Conservation (phyloP, 2,329 filamentous ascomycete genomes). For the Colletotrichum lentis region DNA sequence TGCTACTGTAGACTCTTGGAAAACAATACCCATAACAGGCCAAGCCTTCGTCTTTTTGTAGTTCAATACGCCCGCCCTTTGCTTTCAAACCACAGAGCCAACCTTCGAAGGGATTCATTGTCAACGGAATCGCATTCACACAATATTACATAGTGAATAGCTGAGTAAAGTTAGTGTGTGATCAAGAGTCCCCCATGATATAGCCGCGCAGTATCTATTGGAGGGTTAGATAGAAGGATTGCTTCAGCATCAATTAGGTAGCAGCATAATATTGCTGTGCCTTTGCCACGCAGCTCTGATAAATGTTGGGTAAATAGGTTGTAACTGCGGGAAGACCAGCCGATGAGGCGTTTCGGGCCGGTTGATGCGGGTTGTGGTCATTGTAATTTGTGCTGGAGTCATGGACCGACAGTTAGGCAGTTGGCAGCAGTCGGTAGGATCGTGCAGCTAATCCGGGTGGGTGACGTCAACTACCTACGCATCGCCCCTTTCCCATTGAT, state of each 20-base stretch:
- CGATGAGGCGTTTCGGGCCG: too few relatives aligned
- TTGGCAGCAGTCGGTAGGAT: too few relatives aligned
- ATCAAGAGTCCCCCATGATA: background rate
- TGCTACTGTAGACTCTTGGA: background rate
- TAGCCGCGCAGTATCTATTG: background rate
- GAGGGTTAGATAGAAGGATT: background rate
- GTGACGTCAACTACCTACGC: too few relatives aligned
- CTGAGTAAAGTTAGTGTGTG: background rate
- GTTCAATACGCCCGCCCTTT: background rate
- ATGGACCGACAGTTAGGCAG: too few relatives aligned
- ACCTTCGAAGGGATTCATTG: background rate
- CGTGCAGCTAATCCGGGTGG: too few relatives aligned
- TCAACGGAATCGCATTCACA: too few relatives aligned
- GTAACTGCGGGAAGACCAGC: background rate
- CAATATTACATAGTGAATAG: background rate
- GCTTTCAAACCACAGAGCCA: background rate
- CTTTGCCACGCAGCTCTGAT: background rate
- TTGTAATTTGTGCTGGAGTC: too few relatives aligned
- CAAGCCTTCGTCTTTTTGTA: background rate
- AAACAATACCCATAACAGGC: background rate
- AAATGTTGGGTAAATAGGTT: background rate
- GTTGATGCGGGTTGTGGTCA: too few relatives aligned
- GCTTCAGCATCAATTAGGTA: background rate
- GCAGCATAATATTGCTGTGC: background rate
- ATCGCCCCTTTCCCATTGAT: too few relatives aligned